Conservation (phyloP, 2,329 filamentous ascomycete species). For the Penicillium sp. region DNA sequence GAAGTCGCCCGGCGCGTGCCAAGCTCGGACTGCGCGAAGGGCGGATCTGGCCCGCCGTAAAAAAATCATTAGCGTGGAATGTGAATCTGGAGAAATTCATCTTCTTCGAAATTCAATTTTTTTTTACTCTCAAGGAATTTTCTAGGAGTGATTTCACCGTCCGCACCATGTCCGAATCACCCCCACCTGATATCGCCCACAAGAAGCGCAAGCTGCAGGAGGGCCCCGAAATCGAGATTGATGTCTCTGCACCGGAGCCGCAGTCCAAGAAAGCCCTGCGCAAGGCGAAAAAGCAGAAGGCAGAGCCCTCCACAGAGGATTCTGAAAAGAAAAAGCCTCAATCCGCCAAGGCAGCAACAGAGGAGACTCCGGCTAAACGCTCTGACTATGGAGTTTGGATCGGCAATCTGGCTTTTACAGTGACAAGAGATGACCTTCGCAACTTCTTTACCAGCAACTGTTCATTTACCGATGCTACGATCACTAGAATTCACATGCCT, state of each 20-base stretch:
- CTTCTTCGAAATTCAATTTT: not conserved
- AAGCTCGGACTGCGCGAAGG: slow-evolving; percentile 23
- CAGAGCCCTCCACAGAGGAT: slow-evolving; percentile 14
- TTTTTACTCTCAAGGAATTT: not conserved
- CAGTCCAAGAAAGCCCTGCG: slow-evolving; percentile 92
- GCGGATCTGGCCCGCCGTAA: slow-evolving; percentile 32
- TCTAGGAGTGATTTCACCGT: not conserved
- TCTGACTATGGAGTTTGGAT: slow-evolving; percentile 91
- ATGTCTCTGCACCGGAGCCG: slow-evolving; percentile 84
- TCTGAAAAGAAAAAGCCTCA: slow-evolving; percentile 23
- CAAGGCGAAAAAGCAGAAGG: slow-evolving; percentile 71
- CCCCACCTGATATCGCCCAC: slow-evolving; percentile 26
- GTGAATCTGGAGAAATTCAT: not conserved
- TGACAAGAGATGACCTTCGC: slow-evolving; percentile 71
- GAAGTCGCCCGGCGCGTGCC: slow-evolving; percentile 18
- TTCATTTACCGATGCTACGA: slow-evolving; percentile 64
- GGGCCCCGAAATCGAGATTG: slow-evolving; percentile 74
- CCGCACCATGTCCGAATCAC: slow-evolving; percentile 31
- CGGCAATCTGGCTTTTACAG: slow-evolving; percentile 85
- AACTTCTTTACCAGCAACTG: slow-evolving; percentile 76
- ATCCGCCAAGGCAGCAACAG: slow-evolving; percentile 37
- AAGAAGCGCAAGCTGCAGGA: slow-evolving; percentile 70
- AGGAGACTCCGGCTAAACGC: slow-evolving; percentile 47
- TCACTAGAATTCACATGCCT: slow-evolving; percentile 83
- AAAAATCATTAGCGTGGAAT: slow-evolving; percentile 19